phyloP scores from a whole-genome alignment of 148 eudicot species.

The Rhododendron vialii region DNA sequence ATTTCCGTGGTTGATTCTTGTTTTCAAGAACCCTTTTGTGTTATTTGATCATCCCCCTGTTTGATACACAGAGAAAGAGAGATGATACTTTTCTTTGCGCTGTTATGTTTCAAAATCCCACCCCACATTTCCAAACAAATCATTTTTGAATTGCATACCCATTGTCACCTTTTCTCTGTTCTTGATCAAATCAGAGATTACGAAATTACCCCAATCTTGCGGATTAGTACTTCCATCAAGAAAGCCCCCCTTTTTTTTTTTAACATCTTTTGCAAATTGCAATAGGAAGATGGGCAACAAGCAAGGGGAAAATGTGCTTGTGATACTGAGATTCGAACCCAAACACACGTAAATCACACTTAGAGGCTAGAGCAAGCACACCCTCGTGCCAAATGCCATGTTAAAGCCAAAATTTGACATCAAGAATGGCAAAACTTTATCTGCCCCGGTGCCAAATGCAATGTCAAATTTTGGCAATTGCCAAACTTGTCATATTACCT shows the following conservation, averaged over 20 bases:
- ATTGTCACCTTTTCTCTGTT: neutral
- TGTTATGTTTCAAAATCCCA: no score
- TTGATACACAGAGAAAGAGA: neutral
- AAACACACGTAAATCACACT: neutral
- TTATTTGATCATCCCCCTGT: neutral
- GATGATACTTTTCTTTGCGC: neutral
- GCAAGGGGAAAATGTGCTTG: neutral
- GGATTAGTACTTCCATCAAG: neutral
- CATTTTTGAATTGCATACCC: neutral
- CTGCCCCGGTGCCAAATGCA: neutral
- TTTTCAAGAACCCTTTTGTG: neutral
- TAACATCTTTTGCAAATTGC: neutral
- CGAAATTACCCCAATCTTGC: neutral
- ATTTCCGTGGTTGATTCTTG: neutral
- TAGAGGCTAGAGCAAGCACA: neutral
- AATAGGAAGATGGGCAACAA: neutral
- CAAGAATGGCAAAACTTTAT: neutral
- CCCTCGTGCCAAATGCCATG: neutral
- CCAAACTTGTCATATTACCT: no score
- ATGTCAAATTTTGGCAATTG: neutral
- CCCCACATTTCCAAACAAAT: neutral
- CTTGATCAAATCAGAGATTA: neutral
- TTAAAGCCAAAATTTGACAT: neutral
- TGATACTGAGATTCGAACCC: neutral
- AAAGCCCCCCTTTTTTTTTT: neutral